Evolutionary conservation across 768 basidiomycete genomes (phyloP).

Genomic region (Pholiota conissans): DNA sequence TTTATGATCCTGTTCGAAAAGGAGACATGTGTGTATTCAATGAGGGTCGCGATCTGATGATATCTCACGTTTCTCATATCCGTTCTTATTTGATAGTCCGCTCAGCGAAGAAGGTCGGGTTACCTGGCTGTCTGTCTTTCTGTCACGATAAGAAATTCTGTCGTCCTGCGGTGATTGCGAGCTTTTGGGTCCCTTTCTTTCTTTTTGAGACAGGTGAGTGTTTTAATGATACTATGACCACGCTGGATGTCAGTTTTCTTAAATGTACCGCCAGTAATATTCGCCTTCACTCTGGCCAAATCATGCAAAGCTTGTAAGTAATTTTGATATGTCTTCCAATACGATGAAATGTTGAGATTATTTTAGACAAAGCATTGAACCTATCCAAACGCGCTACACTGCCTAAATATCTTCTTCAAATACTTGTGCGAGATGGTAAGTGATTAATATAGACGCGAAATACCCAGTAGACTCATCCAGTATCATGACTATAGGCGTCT

Average conservation of each 20-base stretch:
- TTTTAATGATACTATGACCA: background rate
- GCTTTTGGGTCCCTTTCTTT: constrained; percentile 19
- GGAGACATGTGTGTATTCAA: constrained; percentile 11
- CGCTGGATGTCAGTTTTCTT: background rate
- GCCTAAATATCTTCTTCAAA: background rate
- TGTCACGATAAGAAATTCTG: background rate
- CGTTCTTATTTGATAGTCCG: background rate
- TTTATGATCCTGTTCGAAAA: constrained; percentile 11
- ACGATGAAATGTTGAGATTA: no score
- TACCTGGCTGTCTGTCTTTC: background rate
- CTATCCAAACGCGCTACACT: background rate
- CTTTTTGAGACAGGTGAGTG: constrained; percentile 16
- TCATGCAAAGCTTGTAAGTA: background rate
- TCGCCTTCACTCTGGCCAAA: background rate
- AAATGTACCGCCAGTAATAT: background rate
- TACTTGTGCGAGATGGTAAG: background rate
- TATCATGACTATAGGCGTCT: background rate
- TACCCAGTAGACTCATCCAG: background rate
- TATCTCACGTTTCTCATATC: background rate
- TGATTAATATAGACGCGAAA: background rate
- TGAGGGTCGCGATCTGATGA: no score
- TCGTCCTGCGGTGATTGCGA: constrained; percentile 8
- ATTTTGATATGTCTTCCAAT: no score
- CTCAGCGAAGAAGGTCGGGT: background rate
- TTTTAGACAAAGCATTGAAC: background rate